phyloP scores from a whole-genome alignment of 2,329 filamentous ascomycete species.

The Delphinella strobiligena region DNA sequence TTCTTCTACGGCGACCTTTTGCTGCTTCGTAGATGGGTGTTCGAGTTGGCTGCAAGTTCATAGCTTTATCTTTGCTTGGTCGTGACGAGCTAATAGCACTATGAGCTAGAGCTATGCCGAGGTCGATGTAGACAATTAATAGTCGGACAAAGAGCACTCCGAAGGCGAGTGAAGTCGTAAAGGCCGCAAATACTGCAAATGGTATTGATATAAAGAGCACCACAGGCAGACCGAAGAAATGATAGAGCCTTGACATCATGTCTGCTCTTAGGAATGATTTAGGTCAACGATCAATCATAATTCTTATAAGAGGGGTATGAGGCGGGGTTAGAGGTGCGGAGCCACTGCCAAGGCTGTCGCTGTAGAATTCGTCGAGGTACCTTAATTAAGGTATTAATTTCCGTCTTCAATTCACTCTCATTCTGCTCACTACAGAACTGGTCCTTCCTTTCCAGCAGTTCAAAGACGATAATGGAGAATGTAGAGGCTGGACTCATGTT shows the following conservation, averaged over 20 bases:
- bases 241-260: not conserved
- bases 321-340: too few species aligned
- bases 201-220: slow-evolving; percentile 27
- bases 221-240: slow-evolving; percentile 21
- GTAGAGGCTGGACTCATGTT: too few species aligned
- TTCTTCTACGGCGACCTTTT: slow-evolving; percentile 9
- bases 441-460: too few species aligned
- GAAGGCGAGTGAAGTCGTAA: slow-evolving; percentile 28
- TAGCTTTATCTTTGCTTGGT: slow-evolving; percentile 15
- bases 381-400: too few species aligned
- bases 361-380: too few species aligned
- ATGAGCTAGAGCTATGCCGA: slow-evolving; percentile 26
- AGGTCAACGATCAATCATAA: too few species aligned
- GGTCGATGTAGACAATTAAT: slow-evolving; percentile 29
- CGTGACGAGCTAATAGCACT: slow-evolving; percentile 12
- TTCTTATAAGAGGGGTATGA: too few species aligned
- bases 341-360: too few species aligned
- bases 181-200: slow-evolving; percentile 24
- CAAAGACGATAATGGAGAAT: too few species aligned
- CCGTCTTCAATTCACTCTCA: too few species aligned
- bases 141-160: slow-evolving; percentile 27
- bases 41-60: slow-evolving; percentile 17
- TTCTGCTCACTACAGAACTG: too few species aligned
- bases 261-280: too few species aligned
- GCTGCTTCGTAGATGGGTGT: slow-evolving; percentile 12